phyloP scores from a whole-genome alignment of 2,329 filamentous ascomycete species.

The Laburnicola sp. region DNA sequence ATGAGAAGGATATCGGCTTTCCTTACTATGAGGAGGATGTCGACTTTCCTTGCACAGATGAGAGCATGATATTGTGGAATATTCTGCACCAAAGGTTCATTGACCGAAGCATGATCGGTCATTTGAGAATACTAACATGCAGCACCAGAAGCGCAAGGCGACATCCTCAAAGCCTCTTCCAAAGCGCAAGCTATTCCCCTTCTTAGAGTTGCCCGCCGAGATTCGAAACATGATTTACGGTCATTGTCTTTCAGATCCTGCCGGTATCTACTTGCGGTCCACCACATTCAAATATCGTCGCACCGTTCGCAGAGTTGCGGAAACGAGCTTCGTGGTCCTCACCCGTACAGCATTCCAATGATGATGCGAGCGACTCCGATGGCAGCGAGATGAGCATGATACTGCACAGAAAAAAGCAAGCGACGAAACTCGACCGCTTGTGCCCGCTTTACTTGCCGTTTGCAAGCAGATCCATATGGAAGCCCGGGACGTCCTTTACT shows the following conservation, averaged over 20 bases:
- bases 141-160: conserved; percentile 28
- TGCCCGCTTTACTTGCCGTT: conserved; percentile 32
- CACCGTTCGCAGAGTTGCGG: conserved; percentile 26
- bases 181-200: conserved; percentile 39
- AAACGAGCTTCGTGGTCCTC: conserved; percentile 1
- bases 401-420: conserved; percentile 13
- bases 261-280: conserved; percentile 30
- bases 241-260: conserved; percentile 30
- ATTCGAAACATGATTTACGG: conserved; percentile 41
- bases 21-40: conserved; percentile 23
- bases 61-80: conserved; percentile 19
- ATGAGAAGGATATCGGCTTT: conserved; percentile 27
- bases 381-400: conserved; percentile 6
- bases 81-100: conserved; percentile 31
- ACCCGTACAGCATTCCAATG: not conserved
- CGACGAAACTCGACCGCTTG: conserved; percentile 15
- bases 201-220: conserved; percentile 40
- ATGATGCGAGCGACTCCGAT: not conserved
- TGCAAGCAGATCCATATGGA: conserved; percentile 37
- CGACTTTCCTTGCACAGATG: conserved; percentile 8
- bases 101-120: not conserved
- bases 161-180: conserved; percentile 24
- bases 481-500: conserved; percentile 31
- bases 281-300: conserved; percentile 35
- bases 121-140: not conserved